Conservation (phyloP, 78 protist genomes). For the Dictyostelium intermedium region DNA sequence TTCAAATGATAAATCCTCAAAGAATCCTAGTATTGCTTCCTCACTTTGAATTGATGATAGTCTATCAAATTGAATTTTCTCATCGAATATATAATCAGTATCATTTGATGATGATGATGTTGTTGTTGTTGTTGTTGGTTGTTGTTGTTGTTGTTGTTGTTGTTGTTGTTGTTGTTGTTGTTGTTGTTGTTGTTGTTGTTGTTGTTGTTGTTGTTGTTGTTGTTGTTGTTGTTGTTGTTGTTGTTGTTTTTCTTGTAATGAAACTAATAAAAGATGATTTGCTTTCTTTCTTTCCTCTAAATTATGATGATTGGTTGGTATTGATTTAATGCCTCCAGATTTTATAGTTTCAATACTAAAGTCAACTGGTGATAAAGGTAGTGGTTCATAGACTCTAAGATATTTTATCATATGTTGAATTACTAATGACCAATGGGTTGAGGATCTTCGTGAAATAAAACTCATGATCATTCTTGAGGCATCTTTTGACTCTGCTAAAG, state of each 20-base stretch:
- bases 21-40: conserved; percentile 23
- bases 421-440: conserved; percentile 28
- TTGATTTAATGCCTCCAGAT: not conserved
- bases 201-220: not conserved
- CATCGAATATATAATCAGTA: not conserved
- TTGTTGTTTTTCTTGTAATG: not conserved
- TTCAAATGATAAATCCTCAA: conserved; percentile 61
- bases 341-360: not conserved
- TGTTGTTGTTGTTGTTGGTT: too few species aligned
- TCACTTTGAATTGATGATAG: conserved; percentile 7
- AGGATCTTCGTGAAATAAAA: conserved; percentile 36
- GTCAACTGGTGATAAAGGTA: conserved; percentile 27
- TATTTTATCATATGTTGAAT: conserved; percentile 6
- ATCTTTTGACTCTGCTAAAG: not conserved
- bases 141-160: not conserved
- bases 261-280: not conserved
- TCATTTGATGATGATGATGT: not conserved
- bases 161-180: not conserved
- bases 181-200: not conserved
- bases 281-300: not conserved
- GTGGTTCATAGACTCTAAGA: not conserved
- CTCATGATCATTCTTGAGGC: conserved; percentile 1
- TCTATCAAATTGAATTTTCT: not conserved
- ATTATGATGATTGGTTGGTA: not conserved
- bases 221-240: not conserved